A percentile compares a stretch with the other conserved stretches of the same genome.
phyloP scores from a whole-genome alignment of 345 rosid genomes.

The Erysimum cheiranthoides region DNA sequence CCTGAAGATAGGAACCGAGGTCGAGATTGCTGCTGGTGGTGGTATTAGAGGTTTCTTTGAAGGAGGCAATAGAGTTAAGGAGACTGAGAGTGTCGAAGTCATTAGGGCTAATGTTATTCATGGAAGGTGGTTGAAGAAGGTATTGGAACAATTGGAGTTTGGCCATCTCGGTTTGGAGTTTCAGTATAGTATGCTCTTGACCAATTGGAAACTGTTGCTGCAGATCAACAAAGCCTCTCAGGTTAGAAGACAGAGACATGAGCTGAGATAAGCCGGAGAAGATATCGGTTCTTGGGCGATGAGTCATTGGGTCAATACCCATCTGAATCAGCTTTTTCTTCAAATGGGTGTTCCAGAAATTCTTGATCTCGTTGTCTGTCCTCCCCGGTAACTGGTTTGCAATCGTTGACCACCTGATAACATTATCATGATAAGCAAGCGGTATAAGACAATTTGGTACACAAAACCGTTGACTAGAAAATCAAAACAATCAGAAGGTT shows the following conservation, averaged over 20 bases:
- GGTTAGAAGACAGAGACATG: conserved; percentile 43
- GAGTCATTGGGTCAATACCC: conserved; percentile 87
- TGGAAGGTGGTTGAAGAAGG: conserved; percentile 42
- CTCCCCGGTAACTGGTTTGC: conserved; percentile 77
- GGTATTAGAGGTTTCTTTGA: conserved; percentile 27
- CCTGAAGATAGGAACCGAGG: conserved; percentile 43
- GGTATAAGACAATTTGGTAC: conserved; percentile 4
- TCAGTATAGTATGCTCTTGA: conserved; percentile 37
- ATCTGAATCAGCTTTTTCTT: conserved; percentile 80
- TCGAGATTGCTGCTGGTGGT: conserved; percentile 30
- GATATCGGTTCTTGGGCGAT: conserved; percentile 65
- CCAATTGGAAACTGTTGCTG: conserved; percentile 38
- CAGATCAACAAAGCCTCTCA: conserved; percentile 39
- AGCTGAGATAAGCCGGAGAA: conserved; percentile 48
- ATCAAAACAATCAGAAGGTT: conserved; percentile 6
- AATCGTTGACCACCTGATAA: conserved; percentile 79
- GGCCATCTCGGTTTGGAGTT: conserved; percentile 48
- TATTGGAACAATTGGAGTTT: conserved; percentile 41
- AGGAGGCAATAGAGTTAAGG: conserved; percentile 37
- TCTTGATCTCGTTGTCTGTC: conserved; percentile 81
- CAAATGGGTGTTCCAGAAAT: conserved; percentile 83
- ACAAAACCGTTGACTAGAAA: conserved; percentile 37
- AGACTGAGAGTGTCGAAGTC: conserved; percentile 39
- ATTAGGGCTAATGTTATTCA: conserved; percentile 41
- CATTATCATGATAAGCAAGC: conserved; percentile 10